Base-by-base conservation (phyloP, 768 basidiomycete genomes). In the Boletus subcaerulescens region DNA sequence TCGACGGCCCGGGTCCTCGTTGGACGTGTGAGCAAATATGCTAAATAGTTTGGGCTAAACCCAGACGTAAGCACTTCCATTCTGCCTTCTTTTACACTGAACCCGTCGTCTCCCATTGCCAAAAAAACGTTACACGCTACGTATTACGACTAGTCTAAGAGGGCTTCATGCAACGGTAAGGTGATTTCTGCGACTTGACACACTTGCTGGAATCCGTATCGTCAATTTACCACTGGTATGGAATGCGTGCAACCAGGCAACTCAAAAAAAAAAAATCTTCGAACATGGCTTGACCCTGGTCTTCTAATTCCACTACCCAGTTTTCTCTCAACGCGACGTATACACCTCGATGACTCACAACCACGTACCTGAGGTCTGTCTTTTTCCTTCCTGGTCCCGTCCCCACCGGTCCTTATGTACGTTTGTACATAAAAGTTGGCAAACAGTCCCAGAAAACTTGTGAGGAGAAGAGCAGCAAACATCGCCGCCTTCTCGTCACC, bases 351-450 rank as follows among this genome's bases (percentile, higher is more conserved):
- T 24, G n/a, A 31, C 42, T 45, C 45, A 29, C 29, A 13, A 33
- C 33, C 39, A 52, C 57, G 6, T 33, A 60, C 58, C 35, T 41
- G 38, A n/a, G 17, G 4, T 20, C 17, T 15, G n/a, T 14, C 38
- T 29, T 45, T 48, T 45, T 29, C 31, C 33, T 54, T 57, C 38
- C 12, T 13, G 18, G 11, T 43, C 35, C 45, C n/a, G 24, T 50
- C 3, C 50, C 22, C 17, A 5, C 20, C 43, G 12, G 45, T 14
- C 52, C 42, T 65, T 17, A 22, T n/a, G 8, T 67, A 69, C 22
- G 67, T 66, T 46, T 55, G 52, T 20, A 53, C 36, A 36, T 69
- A 70, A 57, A 67, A 69, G 22, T 62, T 55, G 31, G 58, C 57
- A 41, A 69, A 67, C 15, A 67, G 62, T 17, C 42, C 55, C 20